phyloP scores from a whole-genome alignment of 1,139 yeast species.

The Komagataea norvegica region DNA sequence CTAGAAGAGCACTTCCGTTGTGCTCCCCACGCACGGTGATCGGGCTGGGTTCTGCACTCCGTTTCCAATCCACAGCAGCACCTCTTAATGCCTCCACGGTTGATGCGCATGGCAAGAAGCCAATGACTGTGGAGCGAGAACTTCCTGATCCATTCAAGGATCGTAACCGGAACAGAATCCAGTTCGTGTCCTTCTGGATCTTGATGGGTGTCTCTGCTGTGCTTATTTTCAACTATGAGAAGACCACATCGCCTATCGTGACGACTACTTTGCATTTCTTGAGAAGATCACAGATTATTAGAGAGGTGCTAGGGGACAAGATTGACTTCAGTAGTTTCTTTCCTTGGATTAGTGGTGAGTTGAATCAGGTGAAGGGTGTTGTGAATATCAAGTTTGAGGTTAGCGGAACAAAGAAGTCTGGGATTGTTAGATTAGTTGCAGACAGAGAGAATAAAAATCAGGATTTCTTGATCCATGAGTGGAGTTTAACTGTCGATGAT shows the following conservation, averaged over 20 bases:
- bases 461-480: conserved; percentile 57
- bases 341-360: conserved; percentile 88
- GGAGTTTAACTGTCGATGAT: conserved; percentile 47
- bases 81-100: conserved; percentile 1
- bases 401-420: conserved; percentile 54
- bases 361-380: conserved; percentile 77
- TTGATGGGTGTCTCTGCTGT: conserved; percentile 63
- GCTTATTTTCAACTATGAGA: conserved; percentile 86
- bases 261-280: conserved; percentile 83
- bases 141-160: conserved; percentile 72
- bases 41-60: neutral
- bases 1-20: neutral
- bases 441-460: conserved; percentile 50
- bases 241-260: conserved; percentile 80
- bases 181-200: conserved; percentile 56
- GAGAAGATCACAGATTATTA: conserved; percentile 71
- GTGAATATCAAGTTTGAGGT: conserved; percentile 71
- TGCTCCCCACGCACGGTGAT: neutral
- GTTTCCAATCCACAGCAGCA: conserved; percentile 12
- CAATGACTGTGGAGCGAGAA: conserved; percentile 58
- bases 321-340: conserved; percentile 64
- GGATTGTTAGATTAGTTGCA: conserved; percentile 54
- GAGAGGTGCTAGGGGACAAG: conserved; percentile 63
- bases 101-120: conserved; percentile 26
- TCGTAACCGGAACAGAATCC: conserved; percentile 44